Evolutionary conservation across 2,329 filamentous ascomycete genomes (phyloP).

Genomic region (Zasmidium cellare): DNA sequence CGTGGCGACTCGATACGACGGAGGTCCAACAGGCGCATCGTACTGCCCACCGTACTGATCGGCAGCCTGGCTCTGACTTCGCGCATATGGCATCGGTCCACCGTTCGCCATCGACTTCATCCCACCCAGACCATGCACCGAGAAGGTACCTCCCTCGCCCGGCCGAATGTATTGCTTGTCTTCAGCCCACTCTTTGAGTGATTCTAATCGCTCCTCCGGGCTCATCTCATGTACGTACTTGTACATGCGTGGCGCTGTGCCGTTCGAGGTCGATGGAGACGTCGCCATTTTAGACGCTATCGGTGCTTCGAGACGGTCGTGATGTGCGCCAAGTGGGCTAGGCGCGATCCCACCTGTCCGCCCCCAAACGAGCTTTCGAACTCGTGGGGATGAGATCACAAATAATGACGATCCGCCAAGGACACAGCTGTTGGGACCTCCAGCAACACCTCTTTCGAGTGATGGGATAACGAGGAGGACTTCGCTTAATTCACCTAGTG

Average conservation of each 20-base stretch:
- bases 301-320: neutral
- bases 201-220: slow-evolving; percentile 21
- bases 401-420: too few relatives aligned
- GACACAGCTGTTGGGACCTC: too few relatives aligned
- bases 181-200: slow-evolving; percentile 24
- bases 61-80: neutral
- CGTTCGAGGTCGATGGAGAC: neutral
- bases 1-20: slow-evolving; percentile 16
- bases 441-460: too few relatives aligned
- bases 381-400: neutral
- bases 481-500: too few relatives aligned
- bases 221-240: slow-evolving; percentile 25
- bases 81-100: slow-evolving; percentile 7
- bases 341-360: neutral
- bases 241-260: neutral
- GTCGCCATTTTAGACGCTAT: neutral
- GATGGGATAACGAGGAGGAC: too few relatives aligned
- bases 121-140: slow-evolving; percentile 7
- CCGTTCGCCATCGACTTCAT: slow-evolving; percentile 17
- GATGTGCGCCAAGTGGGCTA: neutral
- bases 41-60: slow-evolving; percentile 21
- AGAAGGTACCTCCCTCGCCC: slow-evolving; percentile 23
- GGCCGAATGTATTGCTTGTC: slow-evolving; percentile 26
- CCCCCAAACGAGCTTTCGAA: neutral
- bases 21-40: slow-evolving; percentile 20